Percentiles rank a stretch among this genome's conserved stretches.
Evolutionary conservation across 228 moss, liverwort and hornwort species (phyloP).

Genomic region (Sphagnum magellanicum): DNA sequence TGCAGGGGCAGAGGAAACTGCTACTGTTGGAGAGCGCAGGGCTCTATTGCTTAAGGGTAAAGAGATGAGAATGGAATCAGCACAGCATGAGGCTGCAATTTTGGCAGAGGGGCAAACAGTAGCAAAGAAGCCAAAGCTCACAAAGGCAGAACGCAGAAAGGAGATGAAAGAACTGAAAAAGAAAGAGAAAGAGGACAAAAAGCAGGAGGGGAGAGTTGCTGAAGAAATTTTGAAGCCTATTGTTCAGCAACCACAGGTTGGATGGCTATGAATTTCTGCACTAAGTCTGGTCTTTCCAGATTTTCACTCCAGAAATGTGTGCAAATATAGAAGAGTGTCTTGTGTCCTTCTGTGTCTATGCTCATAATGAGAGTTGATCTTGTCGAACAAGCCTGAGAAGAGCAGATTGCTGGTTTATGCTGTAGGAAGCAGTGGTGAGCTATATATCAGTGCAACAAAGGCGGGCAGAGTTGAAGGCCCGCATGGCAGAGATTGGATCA

Average conservation of each 20-base stretch:
- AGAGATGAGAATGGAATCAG: conserved; percentile 16
- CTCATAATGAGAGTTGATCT: not conserved
- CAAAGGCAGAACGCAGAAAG: conserved; percentile 67
- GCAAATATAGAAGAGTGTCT: too few species aligned
- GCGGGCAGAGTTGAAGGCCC: conserved; percentile 51
- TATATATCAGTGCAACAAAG: conserved; percentile 69
- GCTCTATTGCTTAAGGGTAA: conserved; percentile 47
- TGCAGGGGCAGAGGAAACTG: conserved; percentile 7
- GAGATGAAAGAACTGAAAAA: conserved; percentile 48
- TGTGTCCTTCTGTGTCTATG: too few species aligned
- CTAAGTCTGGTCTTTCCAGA: not conserved
- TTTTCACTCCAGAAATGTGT: too few species aligned
- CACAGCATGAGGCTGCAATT: conserved; percentile 11
- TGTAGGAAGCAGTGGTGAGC: conserved; percentile 38
- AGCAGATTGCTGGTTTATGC: not conserved
- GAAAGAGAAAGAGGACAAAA: conserved; percentile 36
- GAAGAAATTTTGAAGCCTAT: conserved; percentile 12
- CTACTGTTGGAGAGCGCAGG: conserved; percentile 65
- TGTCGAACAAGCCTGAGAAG: not conserved
- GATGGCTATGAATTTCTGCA: not conserved
- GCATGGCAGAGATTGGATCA: conserved; percentile 90
- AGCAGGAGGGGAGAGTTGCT: conserved; percentile 11
- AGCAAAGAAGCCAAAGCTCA: conserved; percentile 42
- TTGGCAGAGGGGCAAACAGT: conserved; percentile 16
- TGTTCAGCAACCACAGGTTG: conserved; percentile 34